Percentiles rank a stretch among this genome's conserved stretches.
These are phyloP conservation scores for Fusarium sacchari DNA, from an alignment of 2,329 filamentous ascomycete genomes.

Conservation along the genomic window DNA sequence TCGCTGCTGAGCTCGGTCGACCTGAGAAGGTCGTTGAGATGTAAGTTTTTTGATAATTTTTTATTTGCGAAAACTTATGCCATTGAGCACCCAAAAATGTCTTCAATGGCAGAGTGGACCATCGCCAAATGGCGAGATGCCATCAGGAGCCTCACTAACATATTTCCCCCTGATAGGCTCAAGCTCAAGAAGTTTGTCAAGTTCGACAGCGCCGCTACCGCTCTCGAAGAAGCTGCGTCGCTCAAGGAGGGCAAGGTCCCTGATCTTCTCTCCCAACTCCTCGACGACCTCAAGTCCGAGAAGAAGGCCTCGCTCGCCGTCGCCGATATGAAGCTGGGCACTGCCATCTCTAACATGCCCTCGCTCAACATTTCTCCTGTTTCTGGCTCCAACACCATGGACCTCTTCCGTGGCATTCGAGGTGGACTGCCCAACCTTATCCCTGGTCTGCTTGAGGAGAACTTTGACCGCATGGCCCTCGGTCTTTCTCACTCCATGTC, in stretches of 20 bases:
- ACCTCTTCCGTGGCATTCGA: slow-evolving; percentile 94
- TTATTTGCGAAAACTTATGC: slow-evolving; percentile 6
- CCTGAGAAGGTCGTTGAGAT: slow-evolving; percentile 88
- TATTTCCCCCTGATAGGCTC: slow-evolving; percentile 63
- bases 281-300: slow-evolving; percentile 94
- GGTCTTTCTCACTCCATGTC: slow-evolving; percentile 97
- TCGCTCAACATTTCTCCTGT: slow-evolving; percentile 86
- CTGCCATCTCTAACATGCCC: slow-evolving; percentile 91
- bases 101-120: slow-evolving; percentile 11
- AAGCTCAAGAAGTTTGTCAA: slow-evolving; percentile 98
- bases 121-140: slow-evolving; percentile 1
- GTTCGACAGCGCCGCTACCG: slow-evolving; percentile 92
- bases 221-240: slow-evolving; percentile 88
- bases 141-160: slow-evolving; percentile 12
- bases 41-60: slow-evolving; percentile 60
- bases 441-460: slow-evolving; percentile 84
- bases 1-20: slow-evolving; percentile 77
- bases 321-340: slow-evolving; percentile 90
- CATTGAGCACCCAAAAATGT: slow-evolving; percentile 3
- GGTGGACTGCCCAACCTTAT: slow-evolving; percentile 91
- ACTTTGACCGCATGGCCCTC: slow-evolving; percentile 92
- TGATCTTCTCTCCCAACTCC: slow-evolving; percentile 81
- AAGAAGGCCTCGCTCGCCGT: slow-evolving; percentile 96
- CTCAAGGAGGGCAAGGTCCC: slow-evolving; percentile 96
- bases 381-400: slow-evolving; percentile 69